Conservation (phyloP, 1,139 yeast species). For the Saccharomyces hybrid region DNA sequence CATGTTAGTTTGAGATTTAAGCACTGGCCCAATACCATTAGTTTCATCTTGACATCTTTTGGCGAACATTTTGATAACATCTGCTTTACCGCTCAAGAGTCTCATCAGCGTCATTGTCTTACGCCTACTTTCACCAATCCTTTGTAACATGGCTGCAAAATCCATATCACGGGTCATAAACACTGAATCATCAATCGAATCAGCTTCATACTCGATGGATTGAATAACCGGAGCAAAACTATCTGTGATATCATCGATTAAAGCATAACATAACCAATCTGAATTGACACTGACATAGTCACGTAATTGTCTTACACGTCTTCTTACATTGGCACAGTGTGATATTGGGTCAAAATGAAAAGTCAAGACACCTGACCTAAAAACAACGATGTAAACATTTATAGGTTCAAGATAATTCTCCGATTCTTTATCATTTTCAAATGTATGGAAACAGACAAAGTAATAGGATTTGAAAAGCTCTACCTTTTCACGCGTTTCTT, state of each 20-base stretch:
- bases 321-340: conserved; percentile 81
- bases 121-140: conserved; percentile 86
- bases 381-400: conserved; percentile 81
- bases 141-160: conserved; percentile 63
- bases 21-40: conserved; percentile 33
- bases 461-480: conserved; percentile 68
- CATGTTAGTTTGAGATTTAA: conserved; percentile 34
- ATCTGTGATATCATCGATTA: conserved; percentile 91
- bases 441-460: conserved; percentile 77
- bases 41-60: conserved; percentile 79
- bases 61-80: conserved; percentile 94
- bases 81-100: conserved; percentile 87
- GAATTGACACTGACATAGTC: conserved; percentile 83
- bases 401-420: conserved; percentile 83
- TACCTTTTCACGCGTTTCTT: conserved; percentile 79
- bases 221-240: conserved; percentile 87
- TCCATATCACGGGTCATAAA: conserved; percentile 56
- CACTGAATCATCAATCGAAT: conserved; percentile 82
- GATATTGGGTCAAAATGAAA: conserved; percentile 79
- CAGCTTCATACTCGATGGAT: conserved; percentile 83
- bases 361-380: conserved; percentile 73
- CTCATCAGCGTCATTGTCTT: conserved; percentile 91
- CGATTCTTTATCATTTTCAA: conserved; percentile 66
- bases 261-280: conserved; percentile 91
- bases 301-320: conserved; percentile 83